Base-by-base conservation (phyloP, 345 rosid species). In the Erysimum cheiranthoides region DNA sequence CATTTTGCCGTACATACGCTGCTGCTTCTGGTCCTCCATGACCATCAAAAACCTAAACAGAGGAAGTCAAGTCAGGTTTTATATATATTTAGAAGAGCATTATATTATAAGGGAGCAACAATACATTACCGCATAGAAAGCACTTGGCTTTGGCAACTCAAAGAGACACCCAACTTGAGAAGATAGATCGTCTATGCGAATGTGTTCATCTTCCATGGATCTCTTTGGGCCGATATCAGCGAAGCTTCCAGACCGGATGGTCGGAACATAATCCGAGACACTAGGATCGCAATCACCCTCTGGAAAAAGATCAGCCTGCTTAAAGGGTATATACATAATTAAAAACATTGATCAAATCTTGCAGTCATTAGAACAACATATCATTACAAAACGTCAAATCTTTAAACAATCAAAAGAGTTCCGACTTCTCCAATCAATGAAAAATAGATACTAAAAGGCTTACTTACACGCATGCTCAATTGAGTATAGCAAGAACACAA, bases 11-110 rank as follows among this genome's bases (percentile, higher is more conserved):
- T 66, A 92, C 49, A 36, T 86, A 90, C 9, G 90, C 73, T 58
- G 99, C 97, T 14, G 99, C 99, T 54, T 90, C 93, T 59, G 91
- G 80, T 52, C 97, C 96, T 61, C 96, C 93, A 76, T 94, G 97
- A 31, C 98, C 96, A 78, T 94, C 98, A 74, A 94, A 94, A 39
- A 94, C 81, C 78, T 73, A 32, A 42, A 67, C n/a, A 46, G 9
- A 45, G 12, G 2, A 76, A 61, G 5, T 35, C 31, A 69, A 43
- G 70, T 75, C 73, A 67, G 62, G 28, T 8, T 32, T 12, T 10
- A 28, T 18, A 1, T 46, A 38, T 35, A 8, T 28, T n/a, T 14
- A 10, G 17, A 30, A 40, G 16, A 56, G 5, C 28, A 49, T 14
- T 8, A 12, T 3, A 7, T 14, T 28, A 4, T 4, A 70, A 17